These are phyloP conservation scores for Gentiana straminea DNA, from an alignment of 257 asterid genomes.

Conservation along the genomic window DNA sequence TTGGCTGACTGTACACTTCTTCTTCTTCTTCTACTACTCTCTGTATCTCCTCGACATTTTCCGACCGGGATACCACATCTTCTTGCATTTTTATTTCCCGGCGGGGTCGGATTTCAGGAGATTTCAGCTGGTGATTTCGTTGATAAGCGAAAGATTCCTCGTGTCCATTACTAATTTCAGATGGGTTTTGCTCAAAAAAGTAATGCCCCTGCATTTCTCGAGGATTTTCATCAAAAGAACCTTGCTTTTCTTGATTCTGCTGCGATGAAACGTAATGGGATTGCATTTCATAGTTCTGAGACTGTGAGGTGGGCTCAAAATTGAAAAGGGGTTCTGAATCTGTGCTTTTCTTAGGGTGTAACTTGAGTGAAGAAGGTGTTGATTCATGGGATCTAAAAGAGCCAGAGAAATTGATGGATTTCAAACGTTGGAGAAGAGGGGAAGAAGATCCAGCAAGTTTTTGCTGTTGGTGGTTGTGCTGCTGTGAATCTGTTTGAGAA, in stretches of 20 bases:
- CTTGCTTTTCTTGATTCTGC: constrained; percentile 12
- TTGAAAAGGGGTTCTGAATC: constrained; percentile 12
- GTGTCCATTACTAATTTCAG: constrained; percentile 4
- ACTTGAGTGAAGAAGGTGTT: constrained; percentile 1
- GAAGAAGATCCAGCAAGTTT: constrained; percentile 37
- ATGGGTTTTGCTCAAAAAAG: constrained; percentile 14
- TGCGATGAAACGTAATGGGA: constrained; percentile 34
- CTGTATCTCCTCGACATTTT: constrained; percentile 18
- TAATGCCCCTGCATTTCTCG: constrained; percentile 11
- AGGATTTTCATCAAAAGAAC: constrained; percentile 3
- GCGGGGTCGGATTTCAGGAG: constrained; percentile 7
- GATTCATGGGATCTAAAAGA: constrained; percentile 32
- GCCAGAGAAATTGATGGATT: constrained; percentile 36
- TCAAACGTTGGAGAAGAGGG: constrained; percentile 50
- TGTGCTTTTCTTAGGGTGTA: not conserved
- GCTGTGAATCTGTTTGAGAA: not conserved
- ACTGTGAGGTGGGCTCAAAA: constrained; percentile 14
- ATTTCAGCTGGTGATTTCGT: constrained; percentile 1
- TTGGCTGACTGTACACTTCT: constrained; percentile 41
- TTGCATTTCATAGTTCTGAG: constrained; percentile 19
- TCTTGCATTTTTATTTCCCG: constrained; percentile 4
- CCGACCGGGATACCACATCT: constrained; percentile 8
- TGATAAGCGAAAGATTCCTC: constrained; percentile 19
- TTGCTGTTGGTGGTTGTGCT: not conserved
- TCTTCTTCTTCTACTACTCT: constrained; percentile 62